Evolutionary conservation across 2,329 filamentous ascomycete species (phyloP), one percentile per base, ranked within the genome.

Genomic region (Sordariomycetes sp.): DNA sequence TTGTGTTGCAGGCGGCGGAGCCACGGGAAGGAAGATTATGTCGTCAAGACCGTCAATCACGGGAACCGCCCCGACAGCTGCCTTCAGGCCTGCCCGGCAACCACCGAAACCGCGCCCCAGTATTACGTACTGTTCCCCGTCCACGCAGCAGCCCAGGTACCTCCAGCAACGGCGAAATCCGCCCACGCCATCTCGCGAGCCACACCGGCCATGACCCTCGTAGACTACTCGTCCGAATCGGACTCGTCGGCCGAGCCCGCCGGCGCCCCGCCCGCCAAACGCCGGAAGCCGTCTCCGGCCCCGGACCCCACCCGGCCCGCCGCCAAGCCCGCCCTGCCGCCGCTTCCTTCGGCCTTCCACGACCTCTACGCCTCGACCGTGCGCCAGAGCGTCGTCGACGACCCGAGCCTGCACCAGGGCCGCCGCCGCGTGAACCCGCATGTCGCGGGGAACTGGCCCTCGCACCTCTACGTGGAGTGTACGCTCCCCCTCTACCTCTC

Each of bases 391-490:
- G 86, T 87, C 48, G 79, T 77, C 64, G 94, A 97, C 72, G 88
- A 96, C 67, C 91, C 93, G 1, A 78, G 79, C 60, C 77, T 97
- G 59, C 94, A 99, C 70, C 88, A 87, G 35, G 94, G 94, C 58
- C 85, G 93, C 53, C 90, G 86, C 68, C 83, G 94, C 50, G 81
- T 87, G 59, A 88, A 85, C 54, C 92, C 93, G 25, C 94, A 99
- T 71, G 77, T 93, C 28, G 82, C 85, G 60, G 94, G 94, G 60
- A 90, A 91, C 70, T 99, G 94, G 94, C 90, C 93, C 1, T 90
- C 86, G 37, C 93, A 97, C 72, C 69, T 97, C 53, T 97, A 96
- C 70, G 77, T 96, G 59, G 93, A 97, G 75, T 99, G 94, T 95
- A 46, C 40, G 40, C 40, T n/a, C 8, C 40, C 40, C 25, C 18